Base-by-base conservation (phyloP, 768 basidiomycete species). In the Tulasnella calospora region DNA sequence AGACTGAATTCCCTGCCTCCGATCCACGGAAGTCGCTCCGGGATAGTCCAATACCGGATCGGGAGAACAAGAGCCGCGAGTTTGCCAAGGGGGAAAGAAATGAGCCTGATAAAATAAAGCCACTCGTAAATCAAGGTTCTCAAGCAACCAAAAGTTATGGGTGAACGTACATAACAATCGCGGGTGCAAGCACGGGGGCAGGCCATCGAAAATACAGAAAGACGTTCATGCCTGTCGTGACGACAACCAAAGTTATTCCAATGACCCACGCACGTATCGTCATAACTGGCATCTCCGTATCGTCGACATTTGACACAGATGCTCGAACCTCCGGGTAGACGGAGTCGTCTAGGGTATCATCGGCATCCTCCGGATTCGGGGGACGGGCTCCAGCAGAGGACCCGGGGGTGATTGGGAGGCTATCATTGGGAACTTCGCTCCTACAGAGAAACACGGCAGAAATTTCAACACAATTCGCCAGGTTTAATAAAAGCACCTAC, bases 241-340 rank as follows among this genome's bases (percentile, higher is more conserved):
- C 83, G 80, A 96, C 88, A 40, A 81, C 80, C 78, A 88, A 85
- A 17, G 83, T 35, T n/a, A 87, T 84, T 2, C 98, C 98, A 96
- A 82, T 67, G 87, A 83, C 93, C 94, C 44, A 98, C 82, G 5
- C 98, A 97, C 1, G 97, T 96, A 30, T 98, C 0, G 98, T 99
- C 84, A 97, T 87, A 30, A 92, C 91, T 0, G 98, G 97, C 96
- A 99, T 98, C 80, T 98, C 95, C 27, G 94, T 92, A 84, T 99
- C 98, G 83, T 99, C 98, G 80, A 96, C 92, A 82, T 99, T 99
- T 44, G 96, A 97, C 23, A 99, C 97, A 13, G 94, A 94, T 0
- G 94, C 95, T 36, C 97, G 89, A 8, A 99, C 97, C 87, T 99
- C 97, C 0, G 95, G 93, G 85, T 93, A 99, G 0, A 96, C 96